These are phyloP conservation scores for Polyplosphaeria fusca DNA, from an alignment of 495 filamentous ascomycete species.

Conservation along the genomic window DNA sequence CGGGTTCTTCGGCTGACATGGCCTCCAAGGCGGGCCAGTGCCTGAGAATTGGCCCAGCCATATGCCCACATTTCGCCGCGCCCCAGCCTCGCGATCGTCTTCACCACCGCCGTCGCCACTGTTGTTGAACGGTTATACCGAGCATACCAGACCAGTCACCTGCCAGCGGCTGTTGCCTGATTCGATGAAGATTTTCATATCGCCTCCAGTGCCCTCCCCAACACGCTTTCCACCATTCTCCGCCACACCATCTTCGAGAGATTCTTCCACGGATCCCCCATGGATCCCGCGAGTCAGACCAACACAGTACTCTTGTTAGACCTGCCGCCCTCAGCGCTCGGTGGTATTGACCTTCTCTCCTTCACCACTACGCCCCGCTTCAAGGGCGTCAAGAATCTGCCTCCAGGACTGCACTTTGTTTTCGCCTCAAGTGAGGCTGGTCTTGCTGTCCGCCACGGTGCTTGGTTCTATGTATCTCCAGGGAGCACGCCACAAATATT, in stretches of 20 bases:
- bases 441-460: conserved; percentile 56
- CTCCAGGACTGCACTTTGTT: conserved; percentile 58
- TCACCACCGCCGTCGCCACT: too few species aligned
- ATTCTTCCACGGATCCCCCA: conserved; percentile 23
- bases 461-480: conserved; percentile 53
- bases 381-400: conserved; percentile 58
- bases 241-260: conserved; percentile 22
- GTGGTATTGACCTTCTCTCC: conserved; percentile 45
- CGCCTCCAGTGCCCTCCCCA: too few species aligned
- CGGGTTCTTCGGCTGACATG: too few species aligned
- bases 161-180: too few species aligned
- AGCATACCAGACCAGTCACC: too few species aligned
- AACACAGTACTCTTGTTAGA: conserved; percentile 39
- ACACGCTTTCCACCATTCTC: conserved; percentile 19
- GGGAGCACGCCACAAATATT: conserved; percentile 41
- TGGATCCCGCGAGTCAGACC: conserved; percentile 22
- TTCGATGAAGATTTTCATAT: too few species aligned
- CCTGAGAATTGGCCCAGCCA: too few species aligned
- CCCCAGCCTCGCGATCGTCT: too few species aligned
- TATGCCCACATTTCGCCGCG: too few species aligned
- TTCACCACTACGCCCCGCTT: conserved; percentile 49
- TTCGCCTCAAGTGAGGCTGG: conserved; percentile 49
- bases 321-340: conserved; percentile 37
- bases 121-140: too few species aligned
- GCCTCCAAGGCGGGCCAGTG: too few species aligned